phyloP scores from a whole-genome alignment of 208 protist genomes.

The Leishmania amazonensis region DNA sequence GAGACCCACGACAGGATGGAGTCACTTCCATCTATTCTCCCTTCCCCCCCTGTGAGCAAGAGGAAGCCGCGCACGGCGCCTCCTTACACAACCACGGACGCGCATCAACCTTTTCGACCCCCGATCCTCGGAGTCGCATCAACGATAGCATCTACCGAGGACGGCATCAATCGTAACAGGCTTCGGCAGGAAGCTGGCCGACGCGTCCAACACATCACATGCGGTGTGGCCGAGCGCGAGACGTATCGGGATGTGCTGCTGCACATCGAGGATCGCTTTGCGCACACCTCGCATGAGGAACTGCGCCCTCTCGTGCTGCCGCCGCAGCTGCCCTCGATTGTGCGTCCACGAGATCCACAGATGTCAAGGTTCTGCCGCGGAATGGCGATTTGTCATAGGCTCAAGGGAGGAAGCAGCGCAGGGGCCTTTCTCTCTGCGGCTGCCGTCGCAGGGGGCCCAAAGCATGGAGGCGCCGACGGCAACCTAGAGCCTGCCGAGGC shows the following conservation, averaged over 20 bases:
- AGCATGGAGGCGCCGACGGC: background rate
- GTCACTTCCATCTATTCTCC: slow-evolving; percentile 8
- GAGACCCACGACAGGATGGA: background rate
- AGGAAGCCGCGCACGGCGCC: background rate
- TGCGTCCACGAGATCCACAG: slow-evolving; percentile 39
- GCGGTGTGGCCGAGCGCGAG: slow-evolving; percentile 29
- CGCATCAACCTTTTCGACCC: background rate
- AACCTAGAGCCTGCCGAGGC: background rate
- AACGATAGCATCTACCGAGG: slow-evolving; percentile 9
- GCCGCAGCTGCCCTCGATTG: slow-evolving; percentile 41
- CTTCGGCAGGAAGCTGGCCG: slow-evolving; percentile 29
- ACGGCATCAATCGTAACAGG: slow-evolving; percentile 28
- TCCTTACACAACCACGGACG: background rate
- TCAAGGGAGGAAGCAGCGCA: background rate
- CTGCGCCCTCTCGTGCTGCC: slow-evolving; percentile 53
- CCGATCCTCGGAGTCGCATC: background rate
- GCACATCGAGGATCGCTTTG: slow-evolving; percentile 59
- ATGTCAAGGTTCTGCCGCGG: slow-evolving; percentile 37
- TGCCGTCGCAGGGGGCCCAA: background rate
- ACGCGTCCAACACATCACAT: slow-evolving; percentile 29
- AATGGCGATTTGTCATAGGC: slow-evolving; percentile 11
- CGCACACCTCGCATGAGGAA: slow-evolving; percentile 15
- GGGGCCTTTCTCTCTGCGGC: background rate
- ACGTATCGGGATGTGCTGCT: slow-evolving; percentile 56
- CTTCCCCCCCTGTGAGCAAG: background rate